Evolutionary conservation across 1,139 yeast genomes (phyloP).

Genomic region (Scheffersomyces illinoinensis): DNA sequence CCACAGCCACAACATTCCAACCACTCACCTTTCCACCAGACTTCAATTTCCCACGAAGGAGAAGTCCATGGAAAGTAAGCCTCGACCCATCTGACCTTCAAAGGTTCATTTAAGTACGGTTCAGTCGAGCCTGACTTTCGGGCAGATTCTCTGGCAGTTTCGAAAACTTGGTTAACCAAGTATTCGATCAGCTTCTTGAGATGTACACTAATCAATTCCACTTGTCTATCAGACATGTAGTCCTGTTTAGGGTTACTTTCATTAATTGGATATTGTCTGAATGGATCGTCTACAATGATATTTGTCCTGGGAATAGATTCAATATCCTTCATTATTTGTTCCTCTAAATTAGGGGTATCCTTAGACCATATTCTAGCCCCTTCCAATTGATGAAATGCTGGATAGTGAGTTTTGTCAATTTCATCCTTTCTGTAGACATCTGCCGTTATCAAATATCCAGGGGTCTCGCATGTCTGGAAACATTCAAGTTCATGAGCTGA

Average conservation of each 20-base stretch:
- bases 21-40: slow-evolving; percentile 99
- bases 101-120: slow-evolving; percentile 68
- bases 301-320: slow-evolving; percentile 68
- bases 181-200: slow-evolving; percentile 84
- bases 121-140: slow-evolving; percentile 63
- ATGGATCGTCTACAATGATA: slow-evolving; percentile 77
- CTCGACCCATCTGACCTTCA: slow-evolving; percentile 91
- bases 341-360: slow-evolving; percentile 38
- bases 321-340: slow-evolving; percentile 54
- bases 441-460: slow-evolving; percentile 91
- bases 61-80: slow-evolving; percentile 98
- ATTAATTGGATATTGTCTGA: slow-evolving; percentile 37
- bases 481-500: slow-evolving; percentile 95
- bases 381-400: slow-evolving; percentile 97
- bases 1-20: slow-evolving; percentile 98
- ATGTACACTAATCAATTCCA: slow-evolving; percentile 69
- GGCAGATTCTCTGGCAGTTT: slow-evolving; percentile 70
- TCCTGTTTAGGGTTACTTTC: slow-evolving; percentile 76
- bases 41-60: slow-evolving; percentile 98
- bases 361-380: slow-evolving; percentile 89
- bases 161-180: slow-evolving; percentile 80
- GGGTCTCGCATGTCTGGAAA: slow-evolving; percentile 63
- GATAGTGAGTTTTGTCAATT: slow-evolving; percentile 93
- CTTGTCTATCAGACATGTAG: slow-evolving; percentile 69
- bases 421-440: slow-evolving; percentile 97